Evolutionary conservation across 495 filamentous ascomycete species (phyloP).

Genomic region (Echria macrotheca): DNA sequence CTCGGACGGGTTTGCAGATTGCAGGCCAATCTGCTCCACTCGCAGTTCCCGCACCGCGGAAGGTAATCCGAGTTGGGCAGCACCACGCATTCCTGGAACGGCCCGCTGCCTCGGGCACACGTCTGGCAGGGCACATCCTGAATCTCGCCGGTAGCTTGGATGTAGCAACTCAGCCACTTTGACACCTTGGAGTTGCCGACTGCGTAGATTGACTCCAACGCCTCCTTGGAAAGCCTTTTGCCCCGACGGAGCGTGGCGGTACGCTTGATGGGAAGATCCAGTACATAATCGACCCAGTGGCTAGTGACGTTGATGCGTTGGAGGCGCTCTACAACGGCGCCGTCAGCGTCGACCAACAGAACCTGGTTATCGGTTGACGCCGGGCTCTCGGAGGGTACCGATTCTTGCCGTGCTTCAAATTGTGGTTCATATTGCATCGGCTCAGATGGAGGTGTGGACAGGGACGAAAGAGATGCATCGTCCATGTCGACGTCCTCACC

Average conservation of each 20-base stretch:
- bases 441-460: too few relatives aligned
- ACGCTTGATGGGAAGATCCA: constrained; percentile 22
- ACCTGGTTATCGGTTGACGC: too few relatives aligned
- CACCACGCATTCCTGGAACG: constrained; percentile 23
- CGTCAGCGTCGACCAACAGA: constrained; percentile 16
- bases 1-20: background rate
- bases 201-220: constrained; percentile 20
- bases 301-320: constrained; percentile 12
- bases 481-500: too few relatives aligned
- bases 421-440: too few relatives aligned
- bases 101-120: constrained; percentile 20
- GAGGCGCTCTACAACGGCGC: constrained; percentile 14
- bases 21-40: constrained; percentile 29
- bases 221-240: constrained; percentile 21
- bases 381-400: too few relatives aligned
- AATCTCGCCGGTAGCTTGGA: constrained; percentile 27
- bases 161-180: constrained; percentile 28
- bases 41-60: constrained; percentile 34
- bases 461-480: too few relatives aligned
- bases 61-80: too few relatives aligned
- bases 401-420: too few relatives aligned
- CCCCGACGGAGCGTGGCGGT: constrained; percentile 20
- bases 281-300: constrained; percentile 10
- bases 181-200: constrained; percentile 21
- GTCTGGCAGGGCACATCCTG: constrained; percentile 20